Base-by-base conservation (phyloP, 257 asterid genomes). In the Solanum virginianum region DNA sequence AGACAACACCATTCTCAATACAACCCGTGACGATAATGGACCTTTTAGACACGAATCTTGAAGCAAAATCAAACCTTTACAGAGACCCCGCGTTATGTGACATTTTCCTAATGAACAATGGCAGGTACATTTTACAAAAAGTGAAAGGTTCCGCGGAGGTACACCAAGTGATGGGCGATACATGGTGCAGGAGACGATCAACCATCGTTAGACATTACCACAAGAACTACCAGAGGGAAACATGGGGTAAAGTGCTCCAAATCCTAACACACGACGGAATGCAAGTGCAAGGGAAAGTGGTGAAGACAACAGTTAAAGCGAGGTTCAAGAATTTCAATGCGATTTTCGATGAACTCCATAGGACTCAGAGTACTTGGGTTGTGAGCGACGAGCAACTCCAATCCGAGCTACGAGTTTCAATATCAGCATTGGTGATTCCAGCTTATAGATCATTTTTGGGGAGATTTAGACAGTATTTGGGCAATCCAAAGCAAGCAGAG, bases 301-400 rank as follows among this genome's bases (percentile, higher is more conserved):
- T 87, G 74, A 94, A 92, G 83, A 77, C 89, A 0, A 16, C 92
- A 22, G 89, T 94, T 5, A 96, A 94, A 84, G 99, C 94, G 53
- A 88, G 98, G 72, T 90, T 96, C 89, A 96, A 96, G 87, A 86
- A 84, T 3, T 96, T 96, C 82, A 91, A 89, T 0, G 84, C 88
- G 0, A 89, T 89, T 24, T 91, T 94, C 11, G 99, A 95, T 10
- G 99, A 95, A 18, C 94, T 95, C 17, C 92, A 90, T 79, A 82
- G 91, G 80, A 60, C 89, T 20, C 99, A 96, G 89, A 93, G 92
- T 80, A 70, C 91, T 0, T 94, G 99, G 98, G 90, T 96, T 69
- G 98, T 96, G 0, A 92, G 94, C 70, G 98, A 96, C 63, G 97
- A 90, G 84, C 99, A 96, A 89, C 98, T 96, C 32, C 95, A 93